These are phyloP conservation scores for Phytophthora syringae DNA, from an alignment of 352 stramenopile genomes.

Conservation along the genomic window DNA sequence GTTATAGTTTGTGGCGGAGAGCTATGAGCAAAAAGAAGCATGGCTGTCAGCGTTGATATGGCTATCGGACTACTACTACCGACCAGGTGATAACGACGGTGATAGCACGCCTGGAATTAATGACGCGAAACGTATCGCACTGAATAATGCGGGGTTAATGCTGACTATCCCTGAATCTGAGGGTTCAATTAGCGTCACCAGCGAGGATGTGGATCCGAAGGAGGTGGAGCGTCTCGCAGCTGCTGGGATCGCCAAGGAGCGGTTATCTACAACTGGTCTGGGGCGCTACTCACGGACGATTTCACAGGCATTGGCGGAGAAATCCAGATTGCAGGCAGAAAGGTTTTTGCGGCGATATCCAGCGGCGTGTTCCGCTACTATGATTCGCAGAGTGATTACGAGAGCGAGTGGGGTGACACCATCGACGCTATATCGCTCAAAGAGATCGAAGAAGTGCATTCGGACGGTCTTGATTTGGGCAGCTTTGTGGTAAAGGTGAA, in stretches of 20 bases:
- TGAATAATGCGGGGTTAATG: conserved; percentile 58
- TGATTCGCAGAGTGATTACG: conserved; percentile 79
- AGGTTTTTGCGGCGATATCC: conserved; percentile 80
- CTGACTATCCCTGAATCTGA: conserved; percentile 53
- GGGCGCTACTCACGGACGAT: conserved; percentile 39
- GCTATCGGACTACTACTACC: conserved; percentile 87
- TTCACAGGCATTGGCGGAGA: conserved; percentile 71
- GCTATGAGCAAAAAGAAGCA: conserved; percentile 84
- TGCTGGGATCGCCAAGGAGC: conserved; percentile 41
- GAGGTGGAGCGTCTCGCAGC: conserved; percentile 34
- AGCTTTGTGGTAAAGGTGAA: conserved; percentile 83
- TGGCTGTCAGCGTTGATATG: conserved; percentile 88
- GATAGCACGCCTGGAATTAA: conserved; percentile 29
- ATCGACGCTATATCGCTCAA: conserved; percentile 84
- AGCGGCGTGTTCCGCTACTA: conserved; percentile 90
- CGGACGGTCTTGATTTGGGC: conserved; percentile 67
- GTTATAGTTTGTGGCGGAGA: conserved; percentile 74
- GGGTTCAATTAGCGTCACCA: conserved; percentile 38
- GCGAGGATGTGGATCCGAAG: conserved; percentile 29
- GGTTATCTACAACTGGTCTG: conserved; percentile 31
- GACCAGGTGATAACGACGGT: conserved; percentile 34
- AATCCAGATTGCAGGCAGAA: conserved; percentile 64
- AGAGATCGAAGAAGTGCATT: conserved; percentile 81
- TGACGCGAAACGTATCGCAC: conserved; percentile 47
- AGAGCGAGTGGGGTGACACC: conserved; percentile 86